Conservation (phyloP, 257 asterid genomes). For the Solanum chmielewskii region DNA sequence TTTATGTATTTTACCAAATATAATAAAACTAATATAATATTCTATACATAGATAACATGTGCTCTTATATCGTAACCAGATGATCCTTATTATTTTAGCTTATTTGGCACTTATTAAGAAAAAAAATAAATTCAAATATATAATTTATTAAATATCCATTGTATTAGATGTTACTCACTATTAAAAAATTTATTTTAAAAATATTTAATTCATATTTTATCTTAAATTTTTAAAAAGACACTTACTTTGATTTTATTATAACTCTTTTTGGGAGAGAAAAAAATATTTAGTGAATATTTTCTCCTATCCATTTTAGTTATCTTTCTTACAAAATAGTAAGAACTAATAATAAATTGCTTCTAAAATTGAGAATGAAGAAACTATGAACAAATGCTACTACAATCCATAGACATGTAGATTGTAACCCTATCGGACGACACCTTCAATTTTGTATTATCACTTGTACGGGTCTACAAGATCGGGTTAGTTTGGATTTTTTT, state of each 20-base stretch:
- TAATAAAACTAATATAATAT: too few species aligned
- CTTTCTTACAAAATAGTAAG: not conserved
- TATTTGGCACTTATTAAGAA: not conserved
- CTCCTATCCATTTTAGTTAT: not conserved
- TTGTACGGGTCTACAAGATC: not conserved
- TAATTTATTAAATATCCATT: not conserved
- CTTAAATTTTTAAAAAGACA: too few species aligned
- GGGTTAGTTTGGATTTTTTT: too few species aligned
- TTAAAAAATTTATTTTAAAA: not conserved
- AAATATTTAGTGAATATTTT: too few species aligned
- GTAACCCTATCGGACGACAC: not conserved
- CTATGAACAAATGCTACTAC: not conserved
- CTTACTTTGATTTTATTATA: too few species aligned
- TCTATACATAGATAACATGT: too few species aligned
- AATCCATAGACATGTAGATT: not conserved
- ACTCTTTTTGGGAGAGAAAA: too few species aligned
- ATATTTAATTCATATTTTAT: too few species aligned
- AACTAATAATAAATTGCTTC: not conserved
- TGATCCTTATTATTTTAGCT: not conserved
- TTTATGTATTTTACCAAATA: too few species aligned
- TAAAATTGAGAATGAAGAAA: not conserved
- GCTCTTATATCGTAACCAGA: too few species aligned
- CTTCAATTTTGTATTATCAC: not conserved
- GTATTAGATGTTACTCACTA: not conserved
- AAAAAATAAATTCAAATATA: not conserved